Evolutionary conservation across 345 rosid genomes (phyloP).

Genomic region (Firmiana major): DNA sequence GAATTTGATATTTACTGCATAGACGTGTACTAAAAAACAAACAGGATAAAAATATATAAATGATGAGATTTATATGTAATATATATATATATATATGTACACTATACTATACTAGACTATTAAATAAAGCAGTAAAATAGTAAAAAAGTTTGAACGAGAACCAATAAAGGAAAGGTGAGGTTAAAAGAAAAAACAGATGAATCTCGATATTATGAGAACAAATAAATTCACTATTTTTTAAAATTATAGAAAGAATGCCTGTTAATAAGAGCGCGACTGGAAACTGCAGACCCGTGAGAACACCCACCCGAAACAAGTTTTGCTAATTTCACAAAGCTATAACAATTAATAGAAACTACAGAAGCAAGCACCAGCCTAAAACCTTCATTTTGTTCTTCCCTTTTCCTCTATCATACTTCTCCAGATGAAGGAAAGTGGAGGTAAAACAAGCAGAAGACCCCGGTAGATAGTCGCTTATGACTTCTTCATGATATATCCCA

Average conservation of each 20-base stretch:
- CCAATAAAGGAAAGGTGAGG: background rate
- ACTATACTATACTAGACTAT: background rate
- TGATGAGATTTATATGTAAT: no score
- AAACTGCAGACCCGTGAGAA: conserved; percentile 15
- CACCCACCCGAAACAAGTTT: conserved; percentile 23
- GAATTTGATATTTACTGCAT: no score
- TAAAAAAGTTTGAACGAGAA: no score
- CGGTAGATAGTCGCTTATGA: conserved; percentile 21
- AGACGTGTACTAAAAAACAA: no score
- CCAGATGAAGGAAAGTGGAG: conserved; percentile 21
- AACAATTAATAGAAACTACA: conserved; percentile 18
- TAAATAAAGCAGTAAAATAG: background rate
- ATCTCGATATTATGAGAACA: background rate
- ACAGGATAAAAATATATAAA: no score
- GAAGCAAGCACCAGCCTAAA: conserved; percentile 2
- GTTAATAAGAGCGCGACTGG: conserved; percentile 19
- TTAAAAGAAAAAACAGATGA: no score
- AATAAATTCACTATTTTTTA: conserved; percentile 6
- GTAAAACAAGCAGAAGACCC: conserved; percentile 12
- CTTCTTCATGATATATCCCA: conserved; percentile 67
- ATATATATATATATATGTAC: no score
- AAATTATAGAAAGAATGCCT: conserved; percentile 44
- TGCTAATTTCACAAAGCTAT: conserved; percentile 31
- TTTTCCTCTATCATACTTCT: conserved; percentile 34
- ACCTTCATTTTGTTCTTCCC: conserved; percentile 26